Percentiles rank a stretch among this genome's conserved stretches.
Conservation (phyloP, 2,329 filamentous ascomycete species). For the Aspergillus eucalypticola region DNA sequence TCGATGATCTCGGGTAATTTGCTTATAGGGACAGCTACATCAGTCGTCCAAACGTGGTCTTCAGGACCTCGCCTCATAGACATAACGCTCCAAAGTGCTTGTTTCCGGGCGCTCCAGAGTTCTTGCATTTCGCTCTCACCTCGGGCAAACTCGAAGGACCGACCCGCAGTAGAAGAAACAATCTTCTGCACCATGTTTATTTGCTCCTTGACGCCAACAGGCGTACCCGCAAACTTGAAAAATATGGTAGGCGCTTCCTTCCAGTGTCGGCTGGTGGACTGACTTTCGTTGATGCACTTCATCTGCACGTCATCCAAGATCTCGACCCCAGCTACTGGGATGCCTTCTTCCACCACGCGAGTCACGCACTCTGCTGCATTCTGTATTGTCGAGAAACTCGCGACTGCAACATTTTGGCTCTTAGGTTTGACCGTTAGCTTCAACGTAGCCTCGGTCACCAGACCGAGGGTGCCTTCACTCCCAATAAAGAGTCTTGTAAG, state of each 20-base stretch:
- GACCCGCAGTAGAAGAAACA: slow-evolving; percentile 55
- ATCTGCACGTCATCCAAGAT: slow-evolving; percentile 92
- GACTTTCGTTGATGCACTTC: slow-evolving; percentile 62
- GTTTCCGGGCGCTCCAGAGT: slow-evolving; percentile 74
- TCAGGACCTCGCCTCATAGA: slow-evolving; percentile 61
- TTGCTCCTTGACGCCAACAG: slow-evolving; percentile 63
- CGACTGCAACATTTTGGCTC: slow-evolving; percentile 77
- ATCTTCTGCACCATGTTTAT: slow-evolving; percentile 61
- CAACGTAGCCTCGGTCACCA: slow-evolving; percentile 87
- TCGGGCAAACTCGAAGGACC: slow-evolving; percentile 68
- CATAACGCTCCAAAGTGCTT: slow-evolving; percentile 72
- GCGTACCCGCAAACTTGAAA: slow-evolving; percentile 72
- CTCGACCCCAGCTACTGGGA: slow-evolving; percentile 88
- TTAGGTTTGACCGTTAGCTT: slow-evolving; percentile 82
- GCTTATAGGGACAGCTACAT: slow-evolving; percentile 76
- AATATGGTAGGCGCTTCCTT: slow-evolving; percentile 71
- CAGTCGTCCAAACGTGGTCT: slow-evolving; percentile 74
- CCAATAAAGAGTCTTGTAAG: slow-evolving; percentile 87
- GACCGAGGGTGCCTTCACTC: slow-evolving; percentile 84
- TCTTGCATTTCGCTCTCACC: slow-evolving; percentile 65
- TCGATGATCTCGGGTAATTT: slow-evolving; percentile 71
- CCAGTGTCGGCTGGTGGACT: slow-evolving; percentile 57
- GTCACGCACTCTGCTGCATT: slow-evolving; percentile 77
- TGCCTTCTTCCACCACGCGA: slow-evolving; percentile 74
- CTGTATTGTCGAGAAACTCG: slow-evolving; percentile 64